Percentiles rank a stretch among this genome's conserved stretches.
Evolutionary conservation across 352 stramenopile species (phyloP).

Genomic region (Phytophthora sansomeana): DNA sequence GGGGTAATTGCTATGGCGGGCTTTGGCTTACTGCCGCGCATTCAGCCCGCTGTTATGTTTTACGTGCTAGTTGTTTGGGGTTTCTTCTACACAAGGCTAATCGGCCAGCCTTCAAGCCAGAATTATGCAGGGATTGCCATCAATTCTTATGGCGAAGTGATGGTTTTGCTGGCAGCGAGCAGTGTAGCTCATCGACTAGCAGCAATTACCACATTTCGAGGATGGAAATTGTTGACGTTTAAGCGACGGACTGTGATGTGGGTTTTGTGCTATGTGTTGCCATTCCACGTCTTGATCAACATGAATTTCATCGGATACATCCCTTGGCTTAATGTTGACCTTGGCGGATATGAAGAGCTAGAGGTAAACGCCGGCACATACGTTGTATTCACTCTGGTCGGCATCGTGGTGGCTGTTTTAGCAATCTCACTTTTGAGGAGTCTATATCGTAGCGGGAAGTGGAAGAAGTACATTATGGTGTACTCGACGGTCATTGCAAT

Average conservation of each 20-base stretch:
- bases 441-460: slow-evolving; percentile 51
- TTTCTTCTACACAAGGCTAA: slow-evolving; percentile 77
- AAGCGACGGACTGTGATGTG: slow-evolving; percentile 59
- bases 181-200: slow-evolving; percentile 53
- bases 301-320: slow-evolving; percentile 80
- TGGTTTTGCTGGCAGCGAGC: slow-evolving; percentile 66
- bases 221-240: slow-evolving; percentile 44
- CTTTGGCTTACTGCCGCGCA: slow-evolving; percentile 58
- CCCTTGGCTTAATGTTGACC: slow-evolving; percentile 75
- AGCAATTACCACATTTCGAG: slow-evolving; percentile 53
- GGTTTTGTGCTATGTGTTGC: slow-evolving; percentile 68
- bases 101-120: slow-evolving; percentile 65
- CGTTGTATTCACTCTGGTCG: slow-evolving; percentile 54
- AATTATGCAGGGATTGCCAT: slow-evolving; percentile 68
- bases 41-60: slow-evolving; percentile 56
- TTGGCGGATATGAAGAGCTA: slow-evolving; percentile 67
- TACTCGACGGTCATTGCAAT: slow-evolving; percentile 46
- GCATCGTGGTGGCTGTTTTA: slow-evolving; percentile 40
- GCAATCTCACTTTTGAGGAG: slow-evolving; percentile 49
- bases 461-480: slow-evolving; percentile 42
- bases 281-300: slow-evolving; percentile 77
- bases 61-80: slow-evolving; percentile 64
- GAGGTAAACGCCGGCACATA: slow-evolving; percentile 67
- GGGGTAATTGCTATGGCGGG: slow-evolving; percentile 49
- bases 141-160: slow-evolving; percentile 61